Percentiles rank a stretch among this genome's conserved stretches.
phyloP scores from a whole-genome alignment of 306 rosid genomes.

The Vachellia pachyceras region DNA sequence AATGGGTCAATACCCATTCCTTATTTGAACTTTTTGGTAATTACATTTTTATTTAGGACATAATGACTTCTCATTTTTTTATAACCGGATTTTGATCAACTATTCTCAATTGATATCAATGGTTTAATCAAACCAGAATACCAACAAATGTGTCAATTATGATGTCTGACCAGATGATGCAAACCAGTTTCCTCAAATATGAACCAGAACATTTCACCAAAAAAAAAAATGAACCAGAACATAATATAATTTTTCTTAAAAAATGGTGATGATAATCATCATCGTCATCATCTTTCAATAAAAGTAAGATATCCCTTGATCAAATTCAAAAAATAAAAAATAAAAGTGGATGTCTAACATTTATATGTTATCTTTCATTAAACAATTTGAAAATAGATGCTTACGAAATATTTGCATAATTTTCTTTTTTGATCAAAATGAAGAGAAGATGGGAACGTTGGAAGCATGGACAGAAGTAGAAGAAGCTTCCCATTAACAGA shows the following conservation, averaged over 20 bases:
- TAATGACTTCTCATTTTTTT: not conserved
- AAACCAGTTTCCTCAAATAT: not conserved
- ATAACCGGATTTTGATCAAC: not conserved
- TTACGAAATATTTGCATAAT: too few species aligned
- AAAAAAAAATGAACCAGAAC: not conserved
- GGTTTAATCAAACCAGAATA: not conserved
- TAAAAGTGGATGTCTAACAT: not conserved
- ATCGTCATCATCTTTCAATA: too few species aligned
- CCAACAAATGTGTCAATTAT: not conserved
- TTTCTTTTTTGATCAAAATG: not conserved
- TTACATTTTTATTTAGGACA: too few species aligned
- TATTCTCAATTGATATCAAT: not conserved
- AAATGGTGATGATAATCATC: too few species aligned
- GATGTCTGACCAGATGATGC: not conserved
- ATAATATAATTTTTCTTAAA: too few species aligned
- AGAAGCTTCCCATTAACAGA: not conserved
- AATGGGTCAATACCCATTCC: too few species aligned
- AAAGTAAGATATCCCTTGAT: too few species aligned
- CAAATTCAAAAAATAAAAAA: too few species aligned
- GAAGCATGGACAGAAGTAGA: not conserved
- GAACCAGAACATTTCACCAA: not conserved
- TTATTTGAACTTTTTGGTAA: too few species aligned
- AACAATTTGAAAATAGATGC: not conserved
- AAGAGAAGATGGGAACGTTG: slow-evolving; percentile 7
- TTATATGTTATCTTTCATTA: not conserved